Conservation (phyloP, 2,329 filamentous ascomycete species). For the Pseudopyrenochaeta lycopersici region DNA sequence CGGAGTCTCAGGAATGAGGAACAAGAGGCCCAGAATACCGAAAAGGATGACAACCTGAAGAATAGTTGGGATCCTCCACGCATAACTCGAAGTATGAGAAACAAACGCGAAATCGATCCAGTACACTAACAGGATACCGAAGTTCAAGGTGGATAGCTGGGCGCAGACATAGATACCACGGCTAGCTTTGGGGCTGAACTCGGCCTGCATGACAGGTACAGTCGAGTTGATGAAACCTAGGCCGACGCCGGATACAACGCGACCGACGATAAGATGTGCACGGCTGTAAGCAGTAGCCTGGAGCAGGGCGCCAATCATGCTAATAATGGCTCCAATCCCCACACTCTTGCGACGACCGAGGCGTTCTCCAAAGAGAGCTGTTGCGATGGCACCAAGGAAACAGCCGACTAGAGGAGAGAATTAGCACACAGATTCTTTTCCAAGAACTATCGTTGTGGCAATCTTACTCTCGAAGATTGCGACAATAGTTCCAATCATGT, state of each 20-base stretch:
- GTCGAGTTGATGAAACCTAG: conserved; percentile 27
- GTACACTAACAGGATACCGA: conserved; percentile 24
- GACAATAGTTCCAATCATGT: conserved; percentile 29
- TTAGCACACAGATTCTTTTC: conserved; percentile 1
- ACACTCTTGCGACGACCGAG: conserved; percentile 56
- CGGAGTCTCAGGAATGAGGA: conserved; percentile 20
- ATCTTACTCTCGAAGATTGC: conserved; percentile 28
- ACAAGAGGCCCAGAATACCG: conserved; percentile 13
- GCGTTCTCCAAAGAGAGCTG: conserved; percentile 60
- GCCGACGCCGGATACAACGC: conserved; percentile 41
- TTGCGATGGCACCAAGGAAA: conserved; percentile 41
- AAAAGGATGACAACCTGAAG: conserved; percentile 19
- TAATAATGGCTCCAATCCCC: conserved; percentile 21
- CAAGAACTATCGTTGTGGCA: no score
- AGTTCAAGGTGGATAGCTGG: conserved; percentile 24
- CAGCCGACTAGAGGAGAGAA: no score
- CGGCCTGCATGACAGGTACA: conserved; percentile 6
- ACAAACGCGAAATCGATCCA: conserved; percentile 27
- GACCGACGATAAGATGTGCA: conserved; percentile 26
- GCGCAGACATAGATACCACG: conserved; percentile 28
- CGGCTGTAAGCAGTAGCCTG: conserved; percentile 20
- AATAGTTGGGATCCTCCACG: conserved; percentile 22
- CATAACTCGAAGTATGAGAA: conserved; percentile 20
- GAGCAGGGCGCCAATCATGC: conserved; percentile 20
- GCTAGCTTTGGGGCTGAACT: conserved; percentile 27